Conservation (phyloP, 345 rosid species). For the Heritiera littoralis region DNA sequence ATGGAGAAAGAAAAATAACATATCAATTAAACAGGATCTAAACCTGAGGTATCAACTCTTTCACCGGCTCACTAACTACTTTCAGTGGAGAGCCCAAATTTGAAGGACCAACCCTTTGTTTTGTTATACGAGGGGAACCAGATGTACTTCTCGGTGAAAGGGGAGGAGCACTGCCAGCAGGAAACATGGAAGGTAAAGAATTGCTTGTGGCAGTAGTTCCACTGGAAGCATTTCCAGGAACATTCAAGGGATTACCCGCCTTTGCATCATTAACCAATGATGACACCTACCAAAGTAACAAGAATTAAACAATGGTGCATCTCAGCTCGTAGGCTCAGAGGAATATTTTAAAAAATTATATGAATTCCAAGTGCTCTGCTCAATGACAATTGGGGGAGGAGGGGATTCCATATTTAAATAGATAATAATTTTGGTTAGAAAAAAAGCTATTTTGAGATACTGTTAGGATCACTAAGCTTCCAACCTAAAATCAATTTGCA, state of each 20-base stretch:
- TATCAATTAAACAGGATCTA: constrained; percentile 14
- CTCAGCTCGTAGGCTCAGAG: background rate
- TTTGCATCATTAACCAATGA: constrained; percentile 81
- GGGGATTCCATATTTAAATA: background rate
- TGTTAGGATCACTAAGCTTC: background rate
- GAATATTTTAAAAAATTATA: background rate
- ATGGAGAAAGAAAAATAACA: constrained; percentile 13
- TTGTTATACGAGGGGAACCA: constrained; percentile 83
- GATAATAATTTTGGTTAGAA: background rate
- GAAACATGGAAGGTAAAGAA: constrained; percentile 91
- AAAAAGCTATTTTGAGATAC: background rate
- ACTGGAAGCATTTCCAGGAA: constrained; percentile 60
- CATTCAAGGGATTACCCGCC: constrained; percentile 74
- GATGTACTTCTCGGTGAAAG: constrained; percentile 89
- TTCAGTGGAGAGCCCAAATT: constrained; percentile 86
- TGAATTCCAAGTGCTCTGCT: background rate
- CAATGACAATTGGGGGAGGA: background rate
- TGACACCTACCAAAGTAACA: constrained; percentile 45
- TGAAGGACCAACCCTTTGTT: constrained; percentile 78
- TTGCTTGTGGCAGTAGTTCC: constrained; percentile 53
- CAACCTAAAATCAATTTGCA: background rate
- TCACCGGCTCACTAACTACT: constrained; percentile 73
- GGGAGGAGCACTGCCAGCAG: constrained; percentile 94
- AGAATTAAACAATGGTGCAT: constrained; percentile 18
- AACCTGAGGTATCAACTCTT: constrained; percentile 94